phyloP scores from a whole-genome alignment of 306 rosid species.

The Myrica gale region DNA sequence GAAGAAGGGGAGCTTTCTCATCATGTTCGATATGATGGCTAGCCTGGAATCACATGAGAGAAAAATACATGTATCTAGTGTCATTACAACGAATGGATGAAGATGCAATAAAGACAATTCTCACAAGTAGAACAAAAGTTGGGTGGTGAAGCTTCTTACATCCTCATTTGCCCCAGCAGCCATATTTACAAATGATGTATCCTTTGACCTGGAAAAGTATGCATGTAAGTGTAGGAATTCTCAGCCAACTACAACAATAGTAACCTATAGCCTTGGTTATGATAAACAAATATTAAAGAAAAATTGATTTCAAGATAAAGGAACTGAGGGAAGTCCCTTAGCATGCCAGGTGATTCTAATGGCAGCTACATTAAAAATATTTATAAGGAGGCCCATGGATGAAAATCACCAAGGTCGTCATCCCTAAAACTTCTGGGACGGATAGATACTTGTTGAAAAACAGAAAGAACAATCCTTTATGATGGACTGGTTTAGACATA shows the following conservation, averaged over 20 bases:
- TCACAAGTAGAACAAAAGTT: neutral
- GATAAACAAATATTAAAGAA: neutral
- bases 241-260: neutral
- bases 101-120: neutral
- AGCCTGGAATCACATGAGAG: slow-evolving; percentile 6
- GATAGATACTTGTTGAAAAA: neutral
- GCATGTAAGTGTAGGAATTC: neutral
- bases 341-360: neutral
- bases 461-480: neutral
- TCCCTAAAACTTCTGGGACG: neutral
- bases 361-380: neutral
- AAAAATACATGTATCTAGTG: neutral
- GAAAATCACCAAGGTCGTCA: neutral
- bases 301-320: neutral
- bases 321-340: neutral
- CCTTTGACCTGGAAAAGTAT: slow-evolving; percentile 1
- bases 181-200: slow-evolving; percentile 8
- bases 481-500: neutral
- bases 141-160: neutral
- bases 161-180: slow-evolving; percentile 14
- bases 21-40: neutral
- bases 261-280: neutral
- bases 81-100: neutral
- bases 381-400: neutral
- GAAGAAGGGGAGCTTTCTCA: slow-evolving; percentile 11